Conservation (phyloP, 306 rosid species). For the Acacia melanoxylon region DNA sequence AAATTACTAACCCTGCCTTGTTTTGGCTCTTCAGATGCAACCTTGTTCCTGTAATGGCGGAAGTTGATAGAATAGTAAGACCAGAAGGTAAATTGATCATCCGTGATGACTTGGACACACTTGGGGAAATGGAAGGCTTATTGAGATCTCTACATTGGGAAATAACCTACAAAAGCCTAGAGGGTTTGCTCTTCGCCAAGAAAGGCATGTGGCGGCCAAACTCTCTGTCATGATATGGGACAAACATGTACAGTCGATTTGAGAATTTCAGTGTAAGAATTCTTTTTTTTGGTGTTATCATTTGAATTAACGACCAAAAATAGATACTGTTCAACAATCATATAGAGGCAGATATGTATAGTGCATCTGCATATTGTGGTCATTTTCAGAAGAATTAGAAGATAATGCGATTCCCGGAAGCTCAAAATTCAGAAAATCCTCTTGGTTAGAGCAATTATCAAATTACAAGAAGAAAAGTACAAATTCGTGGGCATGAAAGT, state of each 20-base stretch:
- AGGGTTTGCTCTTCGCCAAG: conserved; percentile 78
- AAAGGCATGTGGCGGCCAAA: conserved; percentile 82
- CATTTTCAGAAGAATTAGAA: conserved; percentile 9
- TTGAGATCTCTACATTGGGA: conserved; percentile 90
- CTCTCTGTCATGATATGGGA: conserved; percentile 40
- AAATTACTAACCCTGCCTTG: neutral
- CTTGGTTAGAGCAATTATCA: neutral
- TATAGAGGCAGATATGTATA: neutral
- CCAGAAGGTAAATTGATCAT: conserved; percentile 81
- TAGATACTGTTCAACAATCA: neutral
- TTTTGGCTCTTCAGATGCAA: conserved; percentile 68
- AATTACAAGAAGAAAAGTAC: neutral
- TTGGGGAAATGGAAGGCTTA: conserved; percentile 69
- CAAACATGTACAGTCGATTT: neutral
- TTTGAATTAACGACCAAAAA: neutral
- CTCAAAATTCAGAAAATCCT: conserved; percentile 17
- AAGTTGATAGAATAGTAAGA: conserved; percentile 80
- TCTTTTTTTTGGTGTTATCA: neutral
- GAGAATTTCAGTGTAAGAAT: neutral
- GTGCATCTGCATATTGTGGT: neutral
- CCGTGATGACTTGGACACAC: conserved; percentile 67
- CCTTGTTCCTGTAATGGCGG: conserved; percentile 70
- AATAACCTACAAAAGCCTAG: conserved; percentile 67
- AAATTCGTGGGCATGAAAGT: neutral
- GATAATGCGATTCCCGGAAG: conserved; percentile 9